These are phyloP conservation scores for Neurospora crassa DNA, from an alignment of 2,329 filamentous ascomycete species.

Conservation along the genomic window DNA sequence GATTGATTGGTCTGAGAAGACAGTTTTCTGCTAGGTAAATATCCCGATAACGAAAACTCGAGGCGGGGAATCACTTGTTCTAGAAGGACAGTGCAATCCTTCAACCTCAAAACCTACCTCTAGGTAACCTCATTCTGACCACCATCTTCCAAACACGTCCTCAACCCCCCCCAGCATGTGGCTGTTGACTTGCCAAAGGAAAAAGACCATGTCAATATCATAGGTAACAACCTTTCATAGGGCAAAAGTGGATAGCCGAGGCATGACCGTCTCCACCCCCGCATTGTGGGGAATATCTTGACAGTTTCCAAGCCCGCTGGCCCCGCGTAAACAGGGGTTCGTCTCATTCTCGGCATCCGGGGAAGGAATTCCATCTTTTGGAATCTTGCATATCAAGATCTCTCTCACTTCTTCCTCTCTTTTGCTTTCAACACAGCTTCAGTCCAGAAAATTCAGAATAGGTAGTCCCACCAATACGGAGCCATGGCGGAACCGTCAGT, in stretches of 20 bases:
- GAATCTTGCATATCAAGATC: not conserved
- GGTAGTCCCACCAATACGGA: not conserved
- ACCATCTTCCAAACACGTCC: not conserved
- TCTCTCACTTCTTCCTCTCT: not conserved
- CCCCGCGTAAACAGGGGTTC: not conserved
- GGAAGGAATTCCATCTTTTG: not conserved
- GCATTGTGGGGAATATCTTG: not conserved
- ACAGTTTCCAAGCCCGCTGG: not conserved
- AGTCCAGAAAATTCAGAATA: not conserved
- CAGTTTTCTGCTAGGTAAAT: not conserved
- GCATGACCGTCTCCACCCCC: not conserved
- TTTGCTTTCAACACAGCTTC: not conserved
- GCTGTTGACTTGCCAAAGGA: not conserved
- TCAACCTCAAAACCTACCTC: not conserved
- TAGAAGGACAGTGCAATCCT: not conserved
- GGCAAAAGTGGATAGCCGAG: not conserved
- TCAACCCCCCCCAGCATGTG: not conserved
- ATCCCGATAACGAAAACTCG: not conserved
- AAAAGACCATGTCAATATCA: not conserved
- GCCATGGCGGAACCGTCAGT: constrained; percentile 25
- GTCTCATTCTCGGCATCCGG: not conserved
- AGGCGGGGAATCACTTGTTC: not conserved
- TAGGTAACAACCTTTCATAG: not conserved
- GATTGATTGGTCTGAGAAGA: not conserved
- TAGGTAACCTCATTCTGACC: not conserved